phyloP scores from a whole-genome alignment of 345 rosid species.

The Moricandia arvensis region DNA sequence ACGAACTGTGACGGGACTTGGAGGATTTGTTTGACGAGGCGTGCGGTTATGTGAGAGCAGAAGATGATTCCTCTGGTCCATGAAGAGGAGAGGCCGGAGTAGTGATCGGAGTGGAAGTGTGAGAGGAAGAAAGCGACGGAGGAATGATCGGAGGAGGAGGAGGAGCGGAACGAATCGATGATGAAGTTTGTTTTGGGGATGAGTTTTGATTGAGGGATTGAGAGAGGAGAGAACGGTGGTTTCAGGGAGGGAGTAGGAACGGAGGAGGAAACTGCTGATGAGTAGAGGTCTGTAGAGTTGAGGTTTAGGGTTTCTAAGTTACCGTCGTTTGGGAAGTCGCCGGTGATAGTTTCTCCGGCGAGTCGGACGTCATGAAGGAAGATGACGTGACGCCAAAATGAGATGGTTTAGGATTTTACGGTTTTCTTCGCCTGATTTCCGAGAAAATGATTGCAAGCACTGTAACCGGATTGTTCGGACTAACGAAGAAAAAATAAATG shows the following conservation, averaged over 20 bases:
- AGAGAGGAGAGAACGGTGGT: slow-evolving; percentile 32
- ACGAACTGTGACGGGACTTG: slow-evolving; percentile 52
- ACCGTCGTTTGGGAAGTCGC: background rate
- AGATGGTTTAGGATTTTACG: background rate
- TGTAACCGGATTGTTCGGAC: background rate
- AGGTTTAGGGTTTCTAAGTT: slow-evolving; percentile 43
- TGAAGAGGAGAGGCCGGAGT: slow-evolving; percentile 62
- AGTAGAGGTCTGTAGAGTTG: slow-evolving; percentile 55
- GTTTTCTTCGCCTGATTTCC: background rate
- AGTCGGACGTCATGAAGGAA: slow-evolving; percentile 20
- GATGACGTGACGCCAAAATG: slow-evolving; percentile 22
- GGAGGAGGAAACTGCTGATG: slow-evolving; percentile 42
- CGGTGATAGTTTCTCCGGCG: slow-evolving; percentile 15
- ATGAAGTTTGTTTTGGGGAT: slow-evolving; percentile 79
- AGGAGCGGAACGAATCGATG: slow-evolving; percentile 70
- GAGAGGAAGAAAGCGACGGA: slow-evolving; percentile 74
- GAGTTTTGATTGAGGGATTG: slow-evolving; percentile 55
- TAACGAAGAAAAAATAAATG: no score
- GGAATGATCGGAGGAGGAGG: slow-evolving; percentile 40
- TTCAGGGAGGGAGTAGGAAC: slow-evolving; percentile 20
- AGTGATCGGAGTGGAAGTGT: slow-evolving; percentile 92
- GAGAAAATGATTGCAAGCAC: background rate
- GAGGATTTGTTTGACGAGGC: slow-evolving; percentile 56
- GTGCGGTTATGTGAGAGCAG: slow-evolving; percentile 67
- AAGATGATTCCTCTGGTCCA: slow-evolving; percentile 83